Evolutionary conservation across 306 rosid species (phyloP), one percentile per base, ranked within the genome.

Genomic region (Prunus mira): DNA sequence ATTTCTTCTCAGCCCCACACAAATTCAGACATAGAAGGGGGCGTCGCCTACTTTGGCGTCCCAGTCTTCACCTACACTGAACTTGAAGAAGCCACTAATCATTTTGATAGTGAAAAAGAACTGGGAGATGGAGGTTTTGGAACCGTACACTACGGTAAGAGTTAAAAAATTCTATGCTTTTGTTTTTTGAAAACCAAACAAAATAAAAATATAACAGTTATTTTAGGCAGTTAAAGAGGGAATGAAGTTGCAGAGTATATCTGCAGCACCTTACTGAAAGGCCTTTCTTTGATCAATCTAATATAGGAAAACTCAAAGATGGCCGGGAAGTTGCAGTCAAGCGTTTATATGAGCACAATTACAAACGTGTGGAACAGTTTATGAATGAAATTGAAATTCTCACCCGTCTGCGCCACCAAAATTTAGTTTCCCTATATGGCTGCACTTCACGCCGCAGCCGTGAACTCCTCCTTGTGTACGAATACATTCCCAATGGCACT

Each of bases 291-390:
- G 17, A 43, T 72, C 76, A 17, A 24, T 58, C 50, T 80, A 76
- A 80, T 27, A 56, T 65, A 93, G 94, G 96, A 5, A 86, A 82
- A 55, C 94, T 93, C 55, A 72, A 71, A 71, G 97, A 93, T 75
- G 93, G 94, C 43, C 79, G 94, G n/a, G 98, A 93, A 86, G 98
- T 91, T 69, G 95, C 97, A 38, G 86, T 93, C 63, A 93, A 91
- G 77, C 86, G 85, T 71, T 76, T 93, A 17, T 89, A 80, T 11
- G 84, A 89, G 73, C 90, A 89, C 75, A 91, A 84, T 67, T 81
- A 82, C 70, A 84, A 62, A 80, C 80, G 86, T 14, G 84, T 81
- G 9, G 86, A 89, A 49, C 93, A 91, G 24, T 91, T 91, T 64
- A 75, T 81, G 67, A 91, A 89, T 72, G 98, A 91, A 81, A 75